Evolutionary conservation across 2,329 filamentous ascomycete genomes (phyloP).

Genomic region (Trichoderma cornu-damae): DNA sequence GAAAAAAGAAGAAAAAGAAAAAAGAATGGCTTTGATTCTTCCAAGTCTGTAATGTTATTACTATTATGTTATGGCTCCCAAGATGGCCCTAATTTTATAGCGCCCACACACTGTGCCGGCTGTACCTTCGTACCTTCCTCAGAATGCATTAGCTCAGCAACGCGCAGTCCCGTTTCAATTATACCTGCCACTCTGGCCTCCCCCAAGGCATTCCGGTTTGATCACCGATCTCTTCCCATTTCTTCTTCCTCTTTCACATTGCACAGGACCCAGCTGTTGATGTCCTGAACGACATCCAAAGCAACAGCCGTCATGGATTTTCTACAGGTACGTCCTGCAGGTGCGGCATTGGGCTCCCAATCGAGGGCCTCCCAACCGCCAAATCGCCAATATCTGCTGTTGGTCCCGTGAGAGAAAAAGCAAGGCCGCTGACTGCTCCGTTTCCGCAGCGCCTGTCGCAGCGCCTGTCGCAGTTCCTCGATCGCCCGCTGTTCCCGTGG

Average conservation of each 20-base stretch:
- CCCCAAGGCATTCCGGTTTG: slow-evolving; percentile 5
- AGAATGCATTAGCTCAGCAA: slow-evolving; percentile 19
- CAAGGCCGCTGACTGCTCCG: neutral
- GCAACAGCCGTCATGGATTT: slow-evolving; percentile 40
- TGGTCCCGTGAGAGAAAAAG: neutral
- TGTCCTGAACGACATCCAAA: slow-evolving; percentile 11
- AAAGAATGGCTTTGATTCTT: too few relatives aligned
- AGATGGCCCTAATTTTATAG: too few relatives aligned
- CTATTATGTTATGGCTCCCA: too few relatives aligned
- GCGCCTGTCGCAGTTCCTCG: slow-evolving; percentile 78
- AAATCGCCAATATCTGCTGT: neutral
- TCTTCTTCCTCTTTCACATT: slow-evolving; percentile 8
- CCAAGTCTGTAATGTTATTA: too few relatives aligned
- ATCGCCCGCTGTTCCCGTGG: slow-evolving; percentile 93
- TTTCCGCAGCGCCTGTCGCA: slow-evolving; percentile 58
- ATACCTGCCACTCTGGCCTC: slow-evolving; percentile 19
- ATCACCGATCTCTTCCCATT: too few relatives aligned
- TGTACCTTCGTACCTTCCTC: neutral
- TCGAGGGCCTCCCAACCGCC: neutral
- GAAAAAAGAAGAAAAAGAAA: too few relatives aligned
- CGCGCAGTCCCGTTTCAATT: neutral
- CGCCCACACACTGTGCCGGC: too few relatives aligned
- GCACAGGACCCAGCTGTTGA: neutral
- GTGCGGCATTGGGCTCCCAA: neutral
- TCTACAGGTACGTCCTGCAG: slow-evolving; percentile 37